These are phyloP conservation scores for Smittium mucronatum DNA, from an alignment of 371 early-diverging fungal species.

Conservation along the genomic window DNA sequence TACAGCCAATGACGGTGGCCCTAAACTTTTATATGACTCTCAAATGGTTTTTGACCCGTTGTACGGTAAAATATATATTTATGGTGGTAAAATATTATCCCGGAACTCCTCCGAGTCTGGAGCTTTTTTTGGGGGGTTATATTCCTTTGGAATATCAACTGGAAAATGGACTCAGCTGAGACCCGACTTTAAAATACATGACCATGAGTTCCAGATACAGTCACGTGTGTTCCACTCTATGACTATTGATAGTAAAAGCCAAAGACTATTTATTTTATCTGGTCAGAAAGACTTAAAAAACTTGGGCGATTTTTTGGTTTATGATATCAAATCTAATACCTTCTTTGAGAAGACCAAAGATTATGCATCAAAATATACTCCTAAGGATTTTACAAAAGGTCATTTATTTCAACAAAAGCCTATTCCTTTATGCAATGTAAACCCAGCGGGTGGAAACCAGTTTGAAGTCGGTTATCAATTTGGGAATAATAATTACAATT, in stretches of 20 bases:
- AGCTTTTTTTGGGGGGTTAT: constrained; percentile 70
- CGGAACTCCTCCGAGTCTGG: constrained; percentile 39
- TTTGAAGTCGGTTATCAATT: too few relatives aligned
- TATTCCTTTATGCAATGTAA: background rate
- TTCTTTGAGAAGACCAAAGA: constrained; percentile 49
- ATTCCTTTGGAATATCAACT: constrained; percentile 49
- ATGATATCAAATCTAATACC: constrained; percentile 58
- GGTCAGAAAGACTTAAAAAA: constrained; percentile 69
- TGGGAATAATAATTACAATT: too few relatives aligned
- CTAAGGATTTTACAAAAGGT: constrained; percentile 39
- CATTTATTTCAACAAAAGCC: constrained; percentile 12
- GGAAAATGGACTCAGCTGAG: constrained; percentile 54
- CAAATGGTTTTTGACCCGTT: constrained; percentile 82
- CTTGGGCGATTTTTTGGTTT: constrained; percentile 59
- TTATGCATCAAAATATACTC: constrained; percentile 41
- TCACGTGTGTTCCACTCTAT: constrained; percentile 78
- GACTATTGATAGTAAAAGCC: constrained; percentile 57
- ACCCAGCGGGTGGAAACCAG: too few relatives aligned
- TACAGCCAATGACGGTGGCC: constrained; percentile 72
- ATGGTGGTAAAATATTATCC: constrained; percentile 72
- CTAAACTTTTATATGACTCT: constrained; percentile 81
- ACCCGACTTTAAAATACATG: constrained; percentile 33
- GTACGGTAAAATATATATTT: constrained; percentile 60
- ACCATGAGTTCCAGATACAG: constrained; percentile 29
- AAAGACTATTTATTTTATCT: constrained; percentile 74